Evolutionary conservation across 495 filamentous ascomycete genomes (phyloP).

Genomic region (Penicillium roqueforti): DNA sequence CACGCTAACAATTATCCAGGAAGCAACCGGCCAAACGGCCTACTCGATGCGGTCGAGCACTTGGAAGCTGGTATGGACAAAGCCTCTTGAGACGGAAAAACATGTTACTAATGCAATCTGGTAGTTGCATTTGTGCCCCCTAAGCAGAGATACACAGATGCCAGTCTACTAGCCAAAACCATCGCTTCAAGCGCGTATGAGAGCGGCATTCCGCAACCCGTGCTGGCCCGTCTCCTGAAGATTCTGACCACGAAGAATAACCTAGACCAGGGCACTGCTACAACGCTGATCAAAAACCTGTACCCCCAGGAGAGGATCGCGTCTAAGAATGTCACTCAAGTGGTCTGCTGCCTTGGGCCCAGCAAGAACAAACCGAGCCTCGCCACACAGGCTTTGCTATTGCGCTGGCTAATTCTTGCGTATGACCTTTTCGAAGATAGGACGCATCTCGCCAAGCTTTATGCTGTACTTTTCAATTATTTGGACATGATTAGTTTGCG

Average conservation of each 20-base stretch:
- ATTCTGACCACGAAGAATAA: conserved; percentile 61
- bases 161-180: conserved; percentile 34
- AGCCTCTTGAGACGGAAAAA: background rate
- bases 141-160: conserved; percentile 44
- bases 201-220: conserved; percentile 57
- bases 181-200: conserved; percentile 56
- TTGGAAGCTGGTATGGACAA: conserved; percentile 40
- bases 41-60: conserved; percentile 40
- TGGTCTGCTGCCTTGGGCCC: conserved; percentile 73
- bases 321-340: conserved; percentile 57
- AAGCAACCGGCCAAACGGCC: conserved; percentile 19
- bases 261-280: conserved; percentile 70
- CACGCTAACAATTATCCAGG: conserved; percentile 6
- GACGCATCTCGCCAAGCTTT: conserved; percentile 61
- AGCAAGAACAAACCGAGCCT: conserved; percentile 72
- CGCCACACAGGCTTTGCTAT: conserved; percentile 61
- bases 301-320: conserved; percentile 65
- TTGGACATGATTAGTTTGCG: conserved; percentile 68
- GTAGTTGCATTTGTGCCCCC: conserved; percentile 39
- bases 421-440: conserved; percentile 69
- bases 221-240: conserved; percentile 60
- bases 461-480: conserved; percentile 76
- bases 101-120: conserved; percentile 8
- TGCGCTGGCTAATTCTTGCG: conserved; percentile 78
- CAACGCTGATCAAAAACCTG: conserved; percentile 64